A percentile compares a stretch with the other conserved stretches of the same genome.
phyloP scores from a whole-genome alignment of 345 rosid species.

The Camelina hispida region DNA sequence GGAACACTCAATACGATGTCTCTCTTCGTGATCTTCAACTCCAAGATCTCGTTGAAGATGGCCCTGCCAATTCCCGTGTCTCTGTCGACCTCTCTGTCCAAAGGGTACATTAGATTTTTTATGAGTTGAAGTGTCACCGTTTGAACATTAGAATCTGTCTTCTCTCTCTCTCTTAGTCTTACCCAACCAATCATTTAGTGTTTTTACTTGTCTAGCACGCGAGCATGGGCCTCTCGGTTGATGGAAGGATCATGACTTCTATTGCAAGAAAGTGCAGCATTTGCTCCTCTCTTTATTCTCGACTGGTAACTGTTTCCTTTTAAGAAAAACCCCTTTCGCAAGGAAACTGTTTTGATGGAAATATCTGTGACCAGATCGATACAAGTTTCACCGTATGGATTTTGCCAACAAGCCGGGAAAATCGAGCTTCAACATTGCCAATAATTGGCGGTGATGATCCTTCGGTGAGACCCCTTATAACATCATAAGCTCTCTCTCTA shows the following conservation, averaged over 20 bases:
- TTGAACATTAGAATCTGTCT: neutral
- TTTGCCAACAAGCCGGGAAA: conserved; percentile 56
- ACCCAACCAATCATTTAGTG: neutral
- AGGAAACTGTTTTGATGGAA: conserved; percentile 20
- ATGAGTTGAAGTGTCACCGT: neutral
- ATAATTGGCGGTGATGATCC: conserved; percentile 86
- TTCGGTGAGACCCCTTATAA: conserved; percentile 40
- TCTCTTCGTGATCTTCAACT: conserved; percentile 67
- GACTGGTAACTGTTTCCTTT: conserved; percentile 32
- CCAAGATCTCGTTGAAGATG: conserved; percentile 71
- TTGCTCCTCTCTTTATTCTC: conserved; percentile 67
- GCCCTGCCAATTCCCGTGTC: conserved; percentile 54
- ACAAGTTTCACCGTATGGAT: conserved; percentile 81
- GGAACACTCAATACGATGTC: conserved; percentile 64
- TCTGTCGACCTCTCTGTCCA: conserved; percentile 60
- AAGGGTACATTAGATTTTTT: conserved; percentile 49
- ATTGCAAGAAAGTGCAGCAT: conserved; percentile 68
- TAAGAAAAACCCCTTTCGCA: neutral
- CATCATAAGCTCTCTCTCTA: conserved; percentile 4
- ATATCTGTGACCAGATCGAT: conserved; percentile 58
- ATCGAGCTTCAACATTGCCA: conserved; percentile 50
- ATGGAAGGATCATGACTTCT: conserved; percentile 71
- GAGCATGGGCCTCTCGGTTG: conserved; percentile 84
- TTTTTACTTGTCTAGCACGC: conserved; percentile 63
- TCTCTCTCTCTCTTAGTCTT: neutral